These are phyloP conservation scores for Epicoccum sorghinum DNA, from an alignment of 2,329 filamentous ascomycete species.

Conservation along the genomic window DNA sequence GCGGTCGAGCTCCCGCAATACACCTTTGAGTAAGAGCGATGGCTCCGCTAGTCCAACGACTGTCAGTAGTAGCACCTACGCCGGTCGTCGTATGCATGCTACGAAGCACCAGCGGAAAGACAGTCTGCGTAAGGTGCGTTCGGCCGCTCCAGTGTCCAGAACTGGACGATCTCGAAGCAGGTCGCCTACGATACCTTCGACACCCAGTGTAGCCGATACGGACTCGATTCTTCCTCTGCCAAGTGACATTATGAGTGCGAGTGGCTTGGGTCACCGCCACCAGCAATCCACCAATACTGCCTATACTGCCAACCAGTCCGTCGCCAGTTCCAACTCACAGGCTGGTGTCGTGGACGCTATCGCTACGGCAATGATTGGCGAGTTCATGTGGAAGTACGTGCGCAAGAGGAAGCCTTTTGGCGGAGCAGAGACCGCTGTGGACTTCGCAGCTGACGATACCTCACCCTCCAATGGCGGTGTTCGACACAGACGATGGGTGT, in stretches of 20 bases:
- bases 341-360: slow-evolving; percentile 93
- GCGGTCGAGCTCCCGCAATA: slow-evolving; percentile 82
- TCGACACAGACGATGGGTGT: slow-evolving; percentile 95
- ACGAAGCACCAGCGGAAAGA: slow-evolving; percentile 57
- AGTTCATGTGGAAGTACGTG: slow-evolving; percentile 95
- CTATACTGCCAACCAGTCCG: slow-evolving; percentile 62
- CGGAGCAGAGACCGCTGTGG: slow-evolving; percentile 62
- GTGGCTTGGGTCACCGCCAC: slow-evolving; percentile 55
- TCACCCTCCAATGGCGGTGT: slow-evolving; percentile 71
- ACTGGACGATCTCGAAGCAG: slow-evolving; percentile 53
- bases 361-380: slow-evolving; percentile 96
- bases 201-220: slow-evolving; percentile 71
- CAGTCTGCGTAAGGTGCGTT: slow-evolving; percentile 81
- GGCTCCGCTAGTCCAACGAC: slow-evolving; percentile 78
- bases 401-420: slow-evolving; percentile 89
- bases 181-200: slow-evolving; percentile 68
- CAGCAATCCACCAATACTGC: slow-evolving; percentile 67
- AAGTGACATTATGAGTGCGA: slow-evolving; percentile 67
- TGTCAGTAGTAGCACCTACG: slow-evolving; percentile 50
- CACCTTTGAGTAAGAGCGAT: slow-evolving; percentile 72
- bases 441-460: slow-evolving; percentile 61
- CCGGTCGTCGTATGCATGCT: slow-evolving; percentile 49
- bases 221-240: slow-evolving; percentile 75
- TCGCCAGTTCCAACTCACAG: slow-evolving; percentile 66
- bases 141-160: slow-evolving; percentile 72